These are phyloP conservation scores for Teratosphaeria gauchensis DNA, from an alignment of 2,329 filamentous ascomycete species.

Conservation along the genomic window DNA sequence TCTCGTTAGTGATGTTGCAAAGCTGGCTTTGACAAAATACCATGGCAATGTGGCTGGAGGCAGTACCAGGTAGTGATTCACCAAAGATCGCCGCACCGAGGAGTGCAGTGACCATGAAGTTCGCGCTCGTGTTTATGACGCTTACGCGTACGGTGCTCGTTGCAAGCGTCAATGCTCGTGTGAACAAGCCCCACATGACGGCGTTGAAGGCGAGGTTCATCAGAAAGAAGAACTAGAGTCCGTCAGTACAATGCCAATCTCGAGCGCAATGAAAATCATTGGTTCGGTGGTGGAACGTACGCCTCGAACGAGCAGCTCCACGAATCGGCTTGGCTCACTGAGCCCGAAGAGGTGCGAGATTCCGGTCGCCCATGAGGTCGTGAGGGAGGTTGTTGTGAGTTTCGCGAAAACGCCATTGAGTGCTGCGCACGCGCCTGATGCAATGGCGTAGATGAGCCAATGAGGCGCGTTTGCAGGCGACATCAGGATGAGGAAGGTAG, in stretches of 20 bases:
- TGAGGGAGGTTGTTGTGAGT: slow-evolving; percentile 57
- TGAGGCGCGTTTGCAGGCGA: slow-evolving; percentile 9
- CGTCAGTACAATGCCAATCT: background rate
- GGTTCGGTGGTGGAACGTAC: slow-evolving; percentile 28
- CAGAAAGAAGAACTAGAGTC: slow-evolving; percentile 53
- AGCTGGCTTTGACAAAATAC: background rate
- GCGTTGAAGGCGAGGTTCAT: slow-evolving; percentile 68
- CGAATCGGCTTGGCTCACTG: slow-evolving; percentile 34
- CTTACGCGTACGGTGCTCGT: slow-evolving; percentile 69
- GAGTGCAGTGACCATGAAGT: slow-evolving; percentile 69
- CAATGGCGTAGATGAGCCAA: slow-evolving; percentile 58
- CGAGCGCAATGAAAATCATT: background rate
- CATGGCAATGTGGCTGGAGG: background rate
- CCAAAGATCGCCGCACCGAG: slow-evolving; percentile 62
- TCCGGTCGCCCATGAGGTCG: slow-evolving; percentile 41
- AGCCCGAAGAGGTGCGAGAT: slow-evolving; percentile 42
- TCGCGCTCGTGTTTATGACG: slow-evolving; percentile 72
- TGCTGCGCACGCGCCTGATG: slow-evolving; percentile 67
- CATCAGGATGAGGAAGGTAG: background rate
- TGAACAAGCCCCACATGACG: slow-evolving; percentile 80
- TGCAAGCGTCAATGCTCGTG: slow-evolving; percentile 62
- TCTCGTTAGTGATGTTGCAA: background rate
- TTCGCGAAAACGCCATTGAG: slow-evolving; percentile 80
- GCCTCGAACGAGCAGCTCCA: slow-evolving; percentile 43
- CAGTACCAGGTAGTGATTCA: slow-evolving; percentile 52